Conservation (phyloP, 208 protist species). For the Porcisia deanei region DNA sequence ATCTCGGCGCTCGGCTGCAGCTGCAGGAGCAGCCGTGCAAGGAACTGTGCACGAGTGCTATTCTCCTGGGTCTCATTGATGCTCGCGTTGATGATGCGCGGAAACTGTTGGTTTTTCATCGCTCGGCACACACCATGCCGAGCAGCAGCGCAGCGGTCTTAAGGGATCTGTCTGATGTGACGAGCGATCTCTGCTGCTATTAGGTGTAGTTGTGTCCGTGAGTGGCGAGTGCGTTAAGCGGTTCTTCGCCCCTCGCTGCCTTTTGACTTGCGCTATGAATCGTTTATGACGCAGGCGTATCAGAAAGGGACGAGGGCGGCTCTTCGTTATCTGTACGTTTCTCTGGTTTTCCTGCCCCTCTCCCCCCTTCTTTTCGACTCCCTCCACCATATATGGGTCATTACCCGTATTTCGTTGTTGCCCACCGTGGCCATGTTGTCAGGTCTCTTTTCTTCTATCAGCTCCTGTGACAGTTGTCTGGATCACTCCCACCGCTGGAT, state of each 20-base stretch:
- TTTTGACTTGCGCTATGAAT: not conserved
- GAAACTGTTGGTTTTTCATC: slow-evolving; percentile 34
- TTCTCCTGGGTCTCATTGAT: slow-evolving; percentile 89
- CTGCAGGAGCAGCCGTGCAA: slow-evolving; percentile 83
- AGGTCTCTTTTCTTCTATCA: not conserved
- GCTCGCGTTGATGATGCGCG: slow-evolving; percentile 42
- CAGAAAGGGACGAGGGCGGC: not conserved
- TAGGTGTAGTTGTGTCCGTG: not conserved
- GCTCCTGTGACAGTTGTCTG: not conserved
- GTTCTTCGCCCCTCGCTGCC: not conserved
- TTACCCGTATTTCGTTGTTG: not conserved
- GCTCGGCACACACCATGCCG: slow-evolving; percentile 13
- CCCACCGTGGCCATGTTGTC: not conserved
- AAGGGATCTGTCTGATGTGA: slow-evolving; percentile 13
- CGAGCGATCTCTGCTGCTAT: slow-evolving; percentile 20
- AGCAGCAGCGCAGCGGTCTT: slow-evolving; percentile 7
- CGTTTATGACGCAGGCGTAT: not conserved
- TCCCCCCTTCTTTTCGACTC: not conserved
- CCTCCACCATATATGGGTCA: not conserved
- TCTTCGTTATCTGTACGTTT: not conserved
- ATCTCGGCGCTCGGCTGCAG: slow-evolving; percentile 71
- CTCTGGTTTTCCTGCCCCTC: not conserved
- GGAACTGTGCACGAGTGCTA: slow-evolving; percentile 87
- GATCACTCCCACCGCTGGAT: not conserved
- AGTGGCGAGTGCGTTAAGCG: not conserved